Percentiles rank a stretch among this genome's conserved stretches.
phyloP scores from a whole-genome alignment of 73 alveolate genomes.

The Uronychia setigera region DNA sequence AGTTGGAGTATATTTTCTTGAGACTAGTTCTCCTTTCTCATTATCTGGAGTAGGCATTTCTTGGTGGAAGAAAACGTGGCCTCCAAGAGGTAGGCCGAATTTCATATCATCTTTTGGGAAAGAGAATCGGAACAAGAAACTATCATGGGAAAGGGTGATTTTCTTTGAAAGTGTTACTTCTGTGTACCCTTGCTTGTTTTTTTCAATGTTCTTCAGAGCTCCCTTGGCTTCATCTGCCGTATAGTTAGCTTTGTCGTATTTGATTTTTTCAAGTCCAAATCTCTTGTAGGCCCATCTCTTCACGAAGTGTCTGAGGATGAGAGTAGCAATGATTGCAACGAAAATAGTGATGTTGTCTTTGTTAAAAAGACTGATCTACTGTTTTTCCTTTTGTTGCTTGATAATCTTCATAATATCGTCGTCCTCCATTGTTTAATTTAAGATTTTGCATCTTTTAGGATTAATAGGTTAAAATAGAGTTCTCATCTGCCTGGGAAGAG shows the following conservation, averaged over 20 bases:
- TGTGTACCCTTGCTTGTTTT: neutral
- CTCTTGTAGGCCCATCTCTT: neutral
- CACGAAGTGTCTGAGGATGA: neutral
- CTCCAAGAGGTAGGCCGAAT: slow-evolving; percentile 81
- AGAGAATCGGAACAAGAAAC: slow-evolving; percentile 61
- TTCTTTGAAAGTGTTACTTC: slow-evolving; percentile 6
- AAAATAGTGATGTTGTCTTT: neutral
- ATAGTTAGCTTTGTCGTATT: neutral
- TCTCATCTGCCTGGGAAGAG: too few relatives aligned
- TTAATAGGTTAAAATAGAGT: too few relatives aligned
- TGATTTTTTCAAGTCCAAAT: neutral
- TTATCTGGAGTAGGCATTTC: slow-evolving; percentile 58
- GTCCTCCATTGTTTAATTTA: too few relatives aligned
- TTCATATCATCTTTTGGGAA: slow-evolving; percentile 67
- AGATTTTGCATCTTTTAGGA: too few relatives aligned
- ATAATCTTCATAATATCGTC: too few relatives aligned
- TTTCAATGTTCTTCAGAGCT: neutral
- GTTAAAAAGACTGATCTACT: too few relatives aligned
- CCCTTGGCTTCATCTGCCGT: neutral
- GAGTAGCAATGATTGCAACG: neutral
- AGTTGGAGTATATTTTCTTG: slow-evolving; percentile 82
- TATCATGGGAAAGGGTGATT: neutral
- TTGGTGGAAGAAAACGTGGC: slow-evolving; percentile 72
- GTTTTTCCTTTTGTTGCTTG: too few relatives aligned
- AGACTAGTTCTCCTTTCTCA: slow-evolving; percentile 67